Evolutionary conservation across 2,329 filamentous ascomycete species (phyloP), one percentile per base, ranked within the genome.

Genomic region (Aspergillus nomiae): DNA sequence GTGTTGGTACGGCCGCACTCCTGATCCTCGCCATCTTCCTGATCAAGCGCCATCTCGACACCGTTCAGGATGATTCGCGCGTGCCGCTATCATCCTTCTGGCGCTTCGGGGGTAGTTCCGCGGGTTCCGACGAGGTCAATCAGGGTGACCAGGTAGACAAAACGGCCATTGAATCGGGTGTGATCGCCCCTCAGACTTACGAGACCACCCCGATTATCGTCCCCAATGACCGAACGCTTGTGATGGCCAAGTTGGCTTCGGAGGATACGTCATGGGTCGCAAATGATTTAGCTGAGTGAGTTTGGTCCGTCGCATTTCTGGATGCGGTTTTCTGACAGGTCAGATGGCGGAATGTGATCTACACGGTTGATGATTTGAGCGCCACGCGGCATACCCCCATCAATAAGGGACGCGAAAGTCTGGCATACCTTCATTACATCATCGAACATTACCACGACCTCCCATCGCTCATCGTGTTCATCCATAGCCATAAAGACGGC

Each of bases 401-500:
- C 63, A 79, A 82, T 69, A 82, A 82, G 63, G 80, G 79, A 54
- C 76, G 75, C 62, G 81, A 83, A 70, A 75, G 78, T 16, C 78
- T 79, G 51, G 78, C 79, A 21, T 83, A 83, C 65, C 74, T 82
- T 12, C 80, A 80, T 59, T 82, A 78, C 69, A 75, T 83, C 43
- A 74, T 82, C 57, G 79, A 82, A 46, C 73, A 82, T 64, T 83
- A 83, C 66, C 66, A 81, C 48, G 67, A 75, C 53, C 76, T 87
- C 26, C 81, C 85, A 7, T 81, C 85, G 58, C 80, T 83, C 4
- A 74, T 82, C 56, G 75, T 86, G 60, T 87, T 87, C 77, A 78
- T 85, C 66, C 86, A 87, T 69, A 82, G 83, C 14, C 84, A 89
- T 68, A 83, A 85, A 56, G 79, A 77, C 61, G 75, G 74, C 63